phyloP scores from a whole-genome alignment of 768 basidiomycete genomes.

The Lactarius sanguifluus region DNA sequence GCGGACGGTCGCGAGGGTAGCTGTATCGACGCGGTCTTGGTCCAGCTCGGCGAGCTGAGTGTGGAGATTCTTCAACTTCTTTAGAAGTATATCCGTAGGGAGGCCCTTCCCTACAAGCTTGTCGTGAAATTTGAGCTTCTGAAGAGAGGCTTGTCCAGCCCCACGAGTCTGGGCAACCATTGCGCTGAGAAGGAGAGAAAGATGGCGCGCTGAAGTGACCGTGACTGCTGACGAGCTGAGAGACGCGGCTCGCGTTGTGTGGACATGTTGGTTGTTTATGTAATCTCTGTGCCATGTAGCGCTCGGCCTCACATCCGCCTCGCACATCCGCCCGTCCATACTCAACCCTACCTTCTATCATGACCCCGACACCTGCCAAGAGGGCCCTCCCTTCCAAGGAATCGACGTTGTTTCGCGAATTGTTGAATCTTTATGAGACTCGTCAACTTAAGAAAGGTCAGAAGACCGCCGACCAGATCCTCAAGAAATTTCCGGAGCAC shows the following conservation, averaged over 20 bases:
- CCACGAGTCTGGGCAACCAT: constrained; percentile 80
- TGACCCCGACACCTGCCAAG: constrained; percentile 40
- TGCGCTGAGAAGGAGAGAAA: constrained; percentile 23
- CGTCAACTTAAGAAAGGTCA: constrained; percentile 86
- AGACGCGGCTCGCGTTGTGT: constrained; percentile 30
- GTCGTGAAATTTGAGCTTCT: constrained; percentile 75
- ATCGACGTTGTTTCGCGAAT: constrained; percentile 78
- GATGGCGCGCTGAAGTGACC: neutral
- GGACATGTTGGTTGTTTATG: constrained; percentile 21
- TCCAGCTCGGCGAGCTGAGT: constrained; percentile 77
- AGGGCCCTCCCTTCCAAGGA: constrained; percentile 79
- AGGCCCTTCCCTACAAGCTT: constrained; percentile 77
- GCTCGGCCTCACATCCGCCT: neutral
- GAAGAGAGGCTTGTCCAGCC: constrained; percentile 49
- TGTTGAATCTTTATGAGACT: constrained; percentile 84
- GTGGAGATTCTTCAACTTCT: constrained; percentile 81
- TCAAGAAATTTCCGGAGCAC: constrained; percentile 95
- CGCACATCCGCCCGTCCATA: neutral
- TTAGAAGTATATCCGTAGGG: constrained; percentile 78
- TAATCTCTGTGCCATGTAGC: neutral
- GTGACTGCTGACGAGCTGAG: constrained; percentile 8
- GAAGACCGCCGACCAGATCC: constrained; percentile 89
- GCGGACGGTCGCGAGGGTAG: constrained; percentile 65
- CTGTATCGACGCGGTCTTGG: constrained; percentile 79
- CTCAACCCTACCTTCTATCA: constrained; percentile 29